Evolutionary conservation across 257 asterid genomes (phyloP), one percentile per base, ranked within the genome.

Genomic region (Forsythia viridissima): DNA sequence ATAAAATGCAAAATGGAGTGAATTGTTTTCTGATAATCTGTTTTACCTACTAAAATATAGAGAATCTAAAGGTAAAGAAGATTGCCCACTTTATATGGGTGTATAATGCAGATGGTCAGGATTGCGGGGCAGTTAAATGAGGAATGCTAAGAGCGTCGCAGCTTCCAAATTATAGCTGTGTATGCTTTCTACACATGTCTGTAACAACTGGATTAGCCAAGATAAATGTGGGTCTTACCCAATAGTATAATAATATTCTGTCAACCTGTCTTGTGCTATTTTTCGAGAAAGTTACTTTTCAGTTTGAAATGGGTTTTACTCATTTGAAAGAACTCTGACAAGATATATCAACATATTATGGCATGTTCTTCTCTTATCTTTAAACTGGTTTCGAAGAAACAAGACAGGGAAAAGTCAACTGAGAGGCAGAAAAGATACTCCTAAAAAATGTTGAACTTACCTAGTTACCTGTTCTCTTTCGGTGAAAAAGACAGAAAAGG

Each of bases 161-260:
- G 68, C 34, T 71, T 78, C 24, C 70, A 8, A 34, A 43, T 41
- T 36, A 37, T 75, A 5, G 36, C 3, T 43, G 9, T 21, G 40
- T 15, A 11, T 52, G 69, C 24, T 16, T 61, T 6, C 8, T 61
- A 24, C 39, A 61, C 21, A 40, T 52, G 2, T 24, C 34, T 2
- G 68, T 24, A 12, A 61, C 69, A 61, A 61, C 69, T 20, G 38
- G 16, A 61, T n/a, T 61, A 57, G 46, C 37, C 24, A 52, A 30
- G 81, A 41, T 30, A 24, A 41, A 70, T 20, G 42, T 46, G 20
- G 30, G 42, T 41, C 73, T 77, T 77, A 65, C 36, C 42, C 44
- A 77, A 46, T 57, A 57, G 30, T n/a, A 6, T 24, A 55, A n/a
- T 55, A 55, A 61, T 61, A 24, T 8, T 24, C 37, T 8, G 8